Conservation (phyloP, 805 yeast species). For the Wickerhamomyces pijperi region DNA sequence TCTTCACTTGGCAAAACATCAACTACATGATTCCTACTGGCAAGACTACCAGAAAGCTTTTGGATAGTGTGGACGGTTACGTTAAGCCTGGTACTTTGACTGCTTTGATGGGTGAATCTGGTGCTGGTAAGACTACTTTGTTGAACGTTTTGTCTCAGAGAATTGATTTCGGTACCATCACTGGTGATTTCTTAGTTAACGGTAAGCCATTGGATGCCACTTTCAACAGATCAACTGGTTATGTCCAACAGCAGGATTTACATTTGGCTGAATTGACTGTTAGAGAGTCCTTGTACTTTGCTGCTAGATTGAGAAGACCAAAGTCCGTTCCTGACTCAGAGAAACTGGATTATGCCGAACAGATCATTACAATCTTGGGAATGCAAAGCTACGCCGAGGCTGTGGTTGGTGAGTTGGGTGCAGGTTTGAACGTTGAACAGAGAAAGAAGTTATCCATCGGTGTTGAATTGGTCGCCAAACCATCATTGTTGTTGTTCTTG, state of each 20-base stretch:
- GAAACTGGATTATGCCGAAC: conserved; percentile 70
- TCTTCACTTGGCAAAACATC: conserved; percentile 23
- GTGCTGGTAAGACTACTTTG: conserved; percentile 66
- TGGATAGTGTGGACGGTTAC: conserved; percentile 6
- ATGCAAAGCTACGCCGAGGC: conserved; percentile 7
- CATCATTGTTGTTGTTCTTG: conserved; percentile 42
- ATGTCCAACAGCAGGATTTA: conserved; percentile 69
- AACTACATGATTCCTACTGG: conserved; percentile 21
- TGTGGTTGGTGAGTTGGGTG: conserved; percentile 36
- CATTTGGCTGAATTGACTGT: conserved; percentile 64
- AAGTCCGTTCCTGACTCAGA: conserved; percentile 73
- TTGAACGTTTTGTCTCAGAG: conserved; percentile 55
- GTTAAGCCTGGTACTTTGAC: conserved; percentile 6
- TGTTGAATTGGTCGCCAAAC: conserved; percentile 61
- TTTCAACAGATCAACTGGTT: conserved; percentile 38
- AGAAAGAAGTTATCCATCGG: conserved; percentile 78
- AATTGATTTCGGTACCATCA: conserved; percentile 21
- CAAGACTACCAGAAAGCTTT: conserved; percentile 24
- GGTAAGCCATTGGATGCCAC: conserved; percentile 20
- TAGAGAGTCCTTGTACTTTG: conserved; percentile 60
- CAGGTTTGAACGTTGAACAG: conserved; percentile 73
- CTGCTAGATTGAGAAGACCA: conserved; percentile 66
- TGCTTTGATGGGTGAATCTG: conserved; percentile 75
- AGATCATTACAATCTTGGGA: conserved; percentile 36
- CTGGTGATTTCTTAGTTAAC: conserved; percentile 33